Percentiles rank a stretch among this genome's conserved stretches.
Conservation (phyloP, 1,284 basidiomycete species). For the Omphalotus olearius region DNA sequence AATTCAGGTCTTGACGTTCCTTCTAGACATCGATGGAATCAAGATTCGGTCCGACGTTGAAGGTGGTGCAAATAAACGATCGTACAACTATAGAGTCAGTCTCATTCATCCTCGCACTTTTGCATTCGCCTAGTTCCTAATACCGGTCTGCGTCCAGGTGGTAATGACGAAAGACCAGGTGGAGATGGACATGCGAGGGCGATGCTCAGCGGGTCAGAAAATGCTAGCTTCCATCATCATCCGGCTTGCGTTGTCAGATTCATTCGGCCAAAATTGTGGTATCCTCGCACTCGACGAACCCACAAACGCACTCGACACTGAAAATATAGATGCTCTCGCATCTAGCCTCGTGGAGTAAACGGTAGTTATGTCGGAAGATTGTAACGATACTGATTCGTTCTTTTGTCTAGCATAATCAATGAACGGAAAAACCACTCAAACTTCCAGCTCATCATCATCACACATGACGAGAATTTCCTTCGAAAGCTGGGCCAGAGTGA, state of each 20-base stretch:
- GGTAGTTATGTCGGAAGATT: constrained; percentile 26
- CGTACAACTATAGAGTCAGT: constrained; percentile 97
- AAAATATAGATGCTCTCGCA: constrained; percentile 95
- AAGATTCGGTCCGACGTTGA: constrained; percentile 94
- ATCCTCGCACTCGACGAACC: constrained; percentile 98
- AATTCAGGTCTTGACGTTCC: constrained; percentile 16
- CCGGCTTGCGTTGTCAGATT: constrained; percentile 94
- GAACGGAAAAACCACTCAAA: constrained; percentile 86
- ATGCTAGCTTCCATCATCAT: constrained; percentile 99
- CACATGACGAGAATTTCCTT: constrained; percentile 91
- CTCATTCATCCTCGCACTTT: constrained; percentile 3
- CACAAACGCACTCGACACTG: constrained; percentile 94
- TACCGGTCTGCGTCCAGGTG: constrained; percentile 47
- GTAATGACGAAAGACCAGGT: constrained; percentile 99
- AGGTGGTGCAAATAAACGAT: constrained; percentile 78
- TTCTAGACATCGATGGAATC: constrained; percentile 93
- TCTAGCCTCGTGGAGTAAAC: constrained; percentile 83
- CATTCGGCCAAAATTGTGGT: constrained; percentile 96
- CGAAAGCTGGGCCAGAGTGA: constrained; percentile 79
- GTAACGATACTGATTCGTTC: constrained; percentile 9
- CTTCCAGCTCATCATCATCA: constrained; percentile 98
- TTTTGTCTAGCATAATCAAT: constrained; percentile 74
- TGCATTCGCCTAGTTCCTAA: constrained; percentile 21
- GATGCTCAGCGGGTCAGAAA: constrained; percentile 98
- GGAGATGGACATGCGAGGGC: constrained; percentile 99